Conservation (phyloP, 331 rosid genomes). For the Dryas integrifolia region DNA sequence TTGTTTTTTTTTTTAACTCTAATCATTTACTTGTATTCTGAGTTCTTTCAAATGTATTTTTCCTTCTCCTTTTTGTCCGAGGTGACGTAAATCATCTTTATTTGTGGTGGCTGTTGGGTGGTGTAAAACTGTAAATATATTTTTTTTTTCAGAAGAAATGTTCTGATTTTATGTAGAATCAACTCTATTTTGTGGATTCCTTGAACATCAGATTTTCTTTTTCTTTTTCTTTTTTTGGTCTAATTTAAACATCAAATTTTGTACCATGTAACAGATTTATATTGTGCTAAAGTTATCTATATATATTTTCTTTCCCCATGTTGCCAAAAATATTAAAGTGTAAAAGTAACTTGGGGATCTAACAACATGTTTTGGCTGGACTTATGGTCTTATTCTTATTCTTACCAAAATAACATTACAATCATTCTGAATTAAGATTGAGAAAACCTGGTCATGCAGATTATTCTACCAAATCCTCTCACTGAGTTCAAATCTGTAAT, state of each 20-base stretch:
- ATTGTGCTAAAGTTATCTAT: neutral
- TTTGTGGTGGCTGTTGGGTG: neutral
- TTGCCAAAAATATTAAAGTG: neutral
- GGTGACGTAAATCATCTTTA: neutral
- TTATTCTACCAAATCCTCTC: too few relatives aligned
- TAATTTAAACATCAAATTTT: neutral
- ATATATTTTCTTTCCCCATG: neutral
- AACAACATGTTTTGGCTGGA: neutral
- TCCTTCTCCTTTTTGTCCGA: constrained; percentile 24
- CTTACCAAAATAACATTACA: neutral
- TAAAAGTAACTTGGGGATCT: neutral
- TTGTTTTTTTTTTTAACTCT: neutral
- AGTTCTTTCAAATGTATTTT: neutral
- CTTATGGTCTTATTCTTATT: neutral
- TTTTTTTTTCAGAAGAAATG: neutral
- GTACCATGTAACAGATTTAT: neutral
- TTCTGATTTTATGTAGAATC: neutral
- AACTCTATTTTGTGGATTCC: neutral
- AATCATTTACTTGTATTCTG: neutral
- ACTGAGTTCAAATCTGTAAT: too few relatives aligned
- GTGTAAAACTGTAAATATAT: constrained; percentile 1
- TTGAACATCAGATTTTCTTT: neutral
- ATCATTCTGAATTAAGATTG: too few relatives aligned
- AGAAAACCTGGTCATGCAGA: too few relatives aligned
- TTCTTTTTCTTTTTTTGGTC: too few relatives aligned